A percentile compares a stretch with the other conserved stretches of the same genome.
Evolutionary conservation across 2,329 filamentous ascomycete species (phyloP).

Genomic region (Colletotrichum brevisporum): DNA sequence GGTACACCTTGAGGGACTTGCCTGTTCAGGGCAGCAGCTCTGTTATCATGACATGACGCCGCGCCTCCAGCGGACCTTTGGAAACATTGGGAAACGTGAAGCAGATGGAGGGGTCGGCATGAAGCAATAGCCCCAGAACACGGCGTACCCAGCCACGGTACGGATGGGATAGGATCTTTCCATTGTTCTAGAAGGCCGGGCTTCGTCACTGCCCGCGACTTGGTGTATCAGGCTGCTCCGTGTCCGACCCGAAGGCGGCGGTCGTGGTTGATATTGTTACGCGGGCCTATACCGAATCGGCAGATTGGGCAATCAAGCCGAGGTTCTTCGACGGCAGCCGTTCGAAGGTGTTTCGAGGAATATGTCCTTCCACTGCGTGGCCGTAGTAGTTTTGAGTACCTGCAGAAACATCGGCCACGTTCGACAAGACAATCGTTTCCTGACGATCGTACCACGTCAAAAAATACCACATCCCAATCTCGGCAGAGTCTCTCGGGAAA

Average conservation of each 20-base stretch:
- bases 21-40: slow-evolving; percentile 22
- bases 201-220: slow-evolving; percentile 17
- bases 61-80: slow-evolving; percentile 15
- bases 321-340: slow-evolving; percentile 17
- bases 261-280: slow-evolving; percentile 20
- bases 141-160: slow-evolving; percentile 3
- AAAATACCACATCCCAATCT: slow-evolving; percentile 22
- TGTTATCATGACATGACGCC: slow-evolving; percentile 39
- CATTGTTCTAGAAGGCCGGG: slow-evolving; percentile 37
- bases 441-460: slow-evolving; percentile 28
- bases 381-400: not conserved
- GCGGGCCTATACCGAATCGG: slow-evolving; percentile 18
- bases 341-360: slow-evolving; percentile 24
- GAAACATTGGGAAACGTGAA: slow-evolving; percentile 39
- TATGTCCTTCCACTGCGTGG: not conserved
- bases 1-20: slow-evolving; percentile 28
- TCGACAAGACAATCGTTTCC: slow-evolving; percentile 3
- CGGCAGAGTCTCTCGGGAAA: slow-evolving; percentile 12
- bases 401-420: slow-evolving; percentile 12
- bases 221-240: slow-evolving; percentile 17
- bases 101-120: slow-evolving; percentile 21
- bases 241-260: not conserved
- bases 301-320: slow-evolving; percentile 31
- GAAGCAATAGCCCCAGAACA: slow-evolving; percentile 26
- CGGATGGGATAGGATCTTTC: slow-evolving; percentile 6